These are phyloP conservation scores for Parastagonospora avenae DNA, from an alignment of 2,329 filamentous ascomycete species.

Conservation along the genomic window DNA sequence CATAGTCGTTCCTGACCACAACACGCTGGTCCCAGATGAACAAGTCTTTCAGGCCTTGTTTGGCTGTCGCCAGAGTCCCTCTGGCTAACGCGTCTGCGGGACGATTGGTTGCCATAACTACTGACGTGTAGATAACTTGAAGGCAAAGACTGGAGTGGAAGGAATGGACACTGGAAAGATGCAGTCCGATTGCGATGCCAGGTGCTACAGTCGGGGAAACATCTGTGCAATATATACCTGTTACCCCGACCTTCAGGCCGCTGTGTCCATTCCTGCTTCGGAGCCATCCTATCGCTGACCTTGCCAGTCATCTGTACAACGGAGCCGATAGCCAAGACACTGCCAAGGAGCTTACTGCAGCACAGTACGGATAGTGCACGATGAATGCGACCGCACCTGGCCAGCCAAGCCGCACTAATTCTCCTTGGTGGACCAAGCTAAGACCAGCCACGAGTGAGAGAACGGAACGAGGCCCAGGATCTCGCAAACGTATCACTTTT, in stretches of 20 bases:
- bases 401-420: constrained; percentile 35
- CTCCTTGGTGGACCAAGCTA: constrained; percentile 20
- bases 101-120: constrained; percentile 47
- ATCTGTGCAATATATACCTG: constrained; percentile 25
- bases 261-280: constrained; percentile 13
- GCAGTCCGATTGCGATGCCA: constrained; percentile 23
- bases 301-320: constrained; percentile 27
- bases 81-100: constrained; percentile 70
- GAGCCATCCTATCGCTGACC: constrained; percentile 18
- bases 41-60: constrained; percentile 67
- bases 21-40: constrained; percentile 78
- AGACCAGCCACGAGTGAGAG: constrained; percentile 22
- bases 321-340: constrained; percentile 33
- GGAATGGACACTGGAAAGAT: constrained; percentile 7
- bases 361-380: constrained; percentile 24
- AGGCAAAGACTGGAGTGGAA: constrained; percentile 7
- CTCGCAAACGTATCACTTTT: constrained; percentile 18
- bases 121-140: constrained; percentile 4
- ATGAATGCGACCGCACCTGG: constrained; percentile 29
- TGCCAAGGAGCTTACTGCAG: constrained; percentile 36
- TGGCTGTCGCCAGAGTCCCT: constrained; percentile 68
- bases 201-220: constrained; percentile 3
- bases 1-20: constrained; percentile 66
- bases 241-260: constrained; percentile 2
- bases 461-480: constrained; percentile 19